These are phyloP conservation scores for Trichoderma pleuroti DNA, from an alignment of 2,329 filamentous ascomycete species.

Conservation along the genomic window DNA sequence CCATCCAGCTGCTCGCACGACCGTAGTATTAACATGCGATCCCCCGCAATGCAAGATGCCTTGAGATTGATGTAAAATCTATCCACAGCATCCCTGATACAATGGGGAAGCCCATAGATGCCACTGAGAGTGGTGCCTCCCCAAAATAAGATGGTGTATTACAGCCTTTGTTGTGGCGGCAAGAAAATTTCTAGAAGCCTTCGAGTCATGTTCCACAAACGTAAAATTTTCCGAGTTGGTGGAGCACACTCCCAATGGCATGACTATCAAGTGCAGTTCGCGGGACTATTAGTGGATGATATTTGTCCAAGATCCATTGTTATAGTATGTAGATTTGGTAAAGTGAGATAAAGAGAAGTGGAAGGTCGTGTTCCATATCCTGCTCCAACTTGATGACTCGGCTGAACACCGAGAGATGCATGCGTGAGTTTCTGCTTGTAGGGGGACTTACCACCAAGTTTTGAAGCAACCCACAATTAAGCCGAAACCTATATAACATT, in stretches of 20 bases:
- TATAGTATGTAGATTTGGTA: neutral
- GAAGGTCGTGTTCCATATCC: neutral
- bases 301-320: neutral
- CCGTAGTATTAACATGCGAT: neutral
- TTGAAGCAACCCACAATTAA: neutral
- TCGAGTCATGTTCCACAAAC: slow-evolving; percentile 16
- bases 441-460: neutral
- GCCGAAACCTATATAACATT: neutral
- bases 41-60: slow-evolving; percentile 3
- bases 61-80: neutral
- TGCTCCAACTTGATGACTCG: neutral
- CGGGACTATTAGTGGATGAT: slow-evolving; percentile 8
- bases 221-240: slow-evolving; percentile 16
- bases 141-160: neutral
- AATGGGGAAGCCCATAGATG: neutral
- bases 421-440: neutral
- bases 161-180: neutral
- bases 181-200: slow-evolving; percentile 17
- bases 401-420: neutral
- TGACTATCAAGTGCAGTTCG: neutral
- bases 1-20: neutral
- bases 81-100: slow-evolving; percentile 1
- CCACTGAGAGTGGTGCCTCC: neutral
- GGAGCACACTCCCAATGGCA: neutral
- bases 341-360: neutral